Base-by-base conservation (phyloP, 2,329 filamentous ascomycete species). In the Incumbomyces lentus region DNA sequence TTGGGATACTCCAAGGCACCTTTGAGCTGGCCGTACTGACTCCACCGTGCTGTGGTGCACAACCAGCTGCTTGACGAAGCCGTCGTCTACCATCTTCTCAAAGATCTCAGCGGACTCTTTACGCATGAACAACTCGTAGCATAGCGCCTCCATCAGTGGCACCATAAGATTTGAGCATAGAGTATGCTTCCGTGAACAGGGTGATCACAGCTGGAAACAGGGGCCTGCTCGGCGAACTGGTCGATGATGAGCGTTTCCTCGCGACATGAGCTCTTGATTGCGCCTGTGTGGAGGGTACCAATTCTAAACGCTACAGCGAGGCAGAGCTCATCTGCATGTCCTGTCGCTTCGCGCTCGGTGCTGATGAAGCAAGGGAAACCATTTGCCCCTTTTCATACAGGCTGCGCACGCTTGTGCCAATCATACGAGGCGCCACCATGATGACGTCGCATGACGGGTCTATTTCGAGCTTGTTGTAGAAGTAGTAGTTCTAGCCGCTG, bases 221-320 rank as follows among this genome's bases (percentile, higher is more conserved):
- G 12, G 55, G n/a, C 55, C 40, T 56, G 52, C 40, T 58, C 55
- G 3, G 52, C 52, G 44, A 56, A 58, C 29, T 57, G 35, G 30
- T 57, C 53, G 48, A 56, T 57, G 40, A 58, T 37, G 11, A n/a
- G n/a, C n/a, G 53, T 58, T 46, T 55, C 55, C 40, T 58, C 53
- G n/a, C 51, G 29, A 10, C 42, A 50, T 14, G 44, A 50, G 14
- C 40, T 47, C 45, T 55, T 48, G 34, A 58, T 50, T 12, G 56
- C 50, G 3, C 55, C 52, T 26, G 43, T 49, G 32, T 48, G 50
- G 30, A 53, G 44, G 16, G 49, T 51, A 6, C 53, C 55, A 17
- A 57, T 56, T 12, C 47, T 48, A 32, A 42, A 31, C 22, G 54
- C 50, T 2, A 57, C 31, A 10, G 54, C 49, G 4, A 56, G 32